A percentile compares a stretch with the other conserved stretches of the same genome.
These are phyloP conservation scores for Hordeum pubiflorum DNA, from an alignment of 202 grass and related monocot genomes.

Conservation along the genomic window DNA sequence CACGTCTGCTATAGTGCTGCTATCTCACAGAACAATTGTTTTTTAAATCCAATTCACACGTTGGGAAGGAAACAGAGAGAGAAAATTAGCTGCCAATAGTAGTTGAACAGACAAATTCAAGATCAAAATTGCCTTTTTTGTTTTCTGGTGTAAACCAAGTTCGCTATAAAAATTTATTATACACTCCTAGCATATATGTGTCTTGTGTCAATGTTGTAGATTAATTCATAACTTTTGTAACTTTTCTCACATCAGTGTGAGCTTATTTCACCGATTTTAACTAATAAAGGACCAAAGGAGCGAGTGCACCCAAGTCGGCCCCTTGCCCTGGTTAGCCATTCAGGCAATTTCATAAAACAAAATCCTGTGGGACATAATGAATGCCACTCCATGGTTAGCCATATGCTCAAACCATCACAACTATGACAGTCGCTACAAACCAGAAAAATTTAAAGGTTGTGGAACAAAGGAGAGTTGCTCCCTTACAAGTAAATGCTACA, in stretches of 20 bases:
- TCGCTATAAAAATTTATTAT: too few relatives aligned
- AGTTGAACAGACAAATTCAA: too few relatives aligned
- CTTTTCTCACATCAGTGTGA: neutral
- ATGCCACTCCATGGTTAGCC: neutral
- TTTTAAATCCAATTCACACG: too few relatives aligned
- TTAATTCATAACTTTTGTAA: neutral
- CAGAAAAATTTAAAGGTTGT: neutral
- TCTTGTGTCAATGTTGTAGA: neutral
- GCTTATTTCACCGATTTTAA: neutral
- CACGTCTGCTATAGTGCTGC: too few relatives aligned
- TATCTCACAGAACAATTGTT: too few relatives aligned
- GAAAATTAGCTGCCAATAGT: too few relatives aligned
- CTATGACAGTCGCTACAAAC: neutral
- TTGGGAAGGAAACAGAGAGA: too few relatives aligned
- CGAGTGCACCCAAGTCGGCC: neutral
- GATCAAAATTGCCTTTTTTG: too few relatives aligned
- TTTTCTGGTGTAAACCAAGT: too few relatives aligned
- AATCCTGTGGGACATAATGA: neutral
- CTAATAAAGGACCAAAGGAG: neutral
- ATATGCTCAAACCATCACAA: too few relatives aligned
- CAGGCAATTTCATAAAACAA: neutral
- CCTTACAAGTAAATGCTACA: constrained; percentile 1
- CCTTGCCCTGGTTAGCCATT: neutral
- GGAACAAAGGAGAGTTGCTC: neutral
- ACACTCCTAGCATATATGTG: too few relatives aligned